Evolutionary conservation across 441 rosid genomes (phyloP).

Genomic region (Aleurites moluccanus): DNA sequence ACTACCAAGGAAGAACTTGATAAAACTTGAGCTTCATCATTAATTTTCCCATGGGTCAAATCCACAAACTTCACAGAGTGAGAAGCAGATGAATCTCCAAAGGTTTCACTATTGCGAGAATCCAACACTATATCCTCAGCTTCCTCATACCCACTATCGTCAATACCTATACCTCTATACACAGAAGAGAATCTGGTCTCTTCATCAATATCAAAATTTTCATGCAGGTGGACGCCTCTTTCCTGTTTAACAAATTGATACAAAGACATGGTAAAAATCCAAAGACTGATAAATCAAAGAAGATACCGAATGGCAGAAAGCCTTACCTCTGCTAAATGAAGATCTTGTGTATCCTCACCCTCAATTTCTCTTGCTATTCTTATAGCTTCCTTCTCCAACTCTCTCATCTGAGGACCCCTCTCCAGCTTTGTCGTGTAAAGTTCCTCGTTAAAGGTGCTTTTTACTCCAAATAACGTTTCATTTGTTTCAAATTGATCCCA

Average conservation of each 20-base stretch:
- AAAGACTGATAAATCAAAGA: conserved; percentile 9
- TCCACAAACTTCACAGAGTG: conserved; percentile 38
- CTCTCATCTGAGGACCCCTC: conserved; percentile 62
- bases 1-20: conserved; percentile 63
- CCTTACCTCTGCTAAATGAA: conserved; percentile 86
- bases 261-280: conserved; percentile 11
- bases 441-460: conserved; percentile 83
- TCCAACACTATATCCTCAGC: conserved; percentile 65
- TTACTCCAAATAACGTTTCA: conserved; percentile 72
- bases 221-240: conserved; percentile 68
- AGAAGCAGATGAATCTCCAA: conserved; percentile 57
- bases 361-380: conserved; percentile 94
- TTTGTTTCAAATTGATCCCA: conserved; percentile 95
- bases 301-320: conserved; percentile 15
- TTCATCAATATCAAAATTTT: conserved; percentile 67
- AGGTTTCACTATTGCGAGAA: conserved; percentile 58
- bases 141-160: conserved; percentile 83
- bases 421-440: conserved; percentile 83
- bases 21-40: conserved; percentile 38
- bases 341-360: conserved; percentile 85
- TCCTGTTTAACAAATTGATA: conserved; percentile 57
- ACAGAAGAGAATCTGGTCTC: conserved; percentile 90
- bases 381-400: conserved; percentile 73
- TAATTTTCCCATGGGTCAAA: conserved; percentile 42
- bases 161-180: conserved; percentile 47